Percentiles rank a stretch among this genome's conserved stretches.
These are phyloP conservation scores for Dipodascus geniculatus DNA, from an alignment of 805 yeast species.

Conservation along the genomic window DNA sequence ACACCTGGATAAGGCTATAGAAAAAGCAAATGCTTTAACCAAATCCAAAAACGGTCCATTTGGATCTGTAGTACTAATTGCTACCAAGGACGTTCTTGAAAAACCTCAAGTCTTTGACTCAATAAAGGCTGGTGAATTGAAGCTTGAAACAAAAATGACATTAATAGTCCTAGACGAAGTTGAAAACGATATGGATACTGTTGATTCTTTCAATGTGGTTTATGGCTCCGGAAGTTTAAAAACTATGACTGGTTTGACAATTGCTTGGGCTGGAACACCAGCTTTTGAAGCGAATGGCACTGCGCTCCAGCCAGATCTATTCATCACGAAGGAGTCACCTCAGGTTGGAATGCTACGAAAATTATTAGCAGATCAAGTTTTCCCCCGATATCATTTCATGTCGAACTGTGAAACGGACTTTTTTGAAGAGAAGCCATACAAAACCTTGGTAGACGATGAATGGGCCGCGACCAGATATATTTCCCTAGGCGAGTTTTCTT, in stretches of 20 bases:
- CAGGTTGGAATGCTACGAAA: not conserved
- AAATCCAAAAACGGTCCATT: slow-evolving; percentile 14
- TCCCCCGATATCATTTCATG: not conserved
- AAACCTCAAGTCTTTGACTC: not conserved
- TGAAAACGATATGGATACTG: not conserved
- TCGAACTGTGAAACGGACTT: not conserved
- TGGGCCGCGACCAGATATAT: slow-evolving; percentile 42
- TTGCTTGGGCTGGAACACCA: not conserved
- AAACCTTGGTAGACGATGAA: not conserved
- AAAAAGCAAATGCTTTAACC: slow-evolving; percentile 8
- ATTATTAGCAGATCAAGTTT: not conserved
- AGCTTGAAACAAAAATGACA: not conserved
- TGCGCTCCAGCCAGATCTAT: not conserved
- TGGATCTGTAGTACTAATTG: slow-evolving; percentile 3
- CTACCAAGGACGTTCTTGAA: not conserved
- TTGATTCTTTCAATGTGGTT: not conserved
- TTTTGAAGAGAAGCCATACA: not conserved
- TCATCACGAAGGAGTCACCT: not conserved
- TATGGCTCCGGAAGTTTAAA: not conserved
- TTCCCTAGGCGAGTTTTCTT: slow-evolving; percentile 49
- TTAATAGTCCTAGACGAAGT: not conserved
- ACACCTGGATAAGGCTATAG: slow-evolving; percentile 2
- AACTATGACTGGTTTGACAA: not conserved
- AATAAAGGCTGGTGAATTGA: not conserved
- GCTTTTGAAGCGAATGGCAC: not conserved